Base-by-base conservation (phyloP, 192 early-diverging fungal genomes). In the Fimicolochytrium jonesii region DNA sequence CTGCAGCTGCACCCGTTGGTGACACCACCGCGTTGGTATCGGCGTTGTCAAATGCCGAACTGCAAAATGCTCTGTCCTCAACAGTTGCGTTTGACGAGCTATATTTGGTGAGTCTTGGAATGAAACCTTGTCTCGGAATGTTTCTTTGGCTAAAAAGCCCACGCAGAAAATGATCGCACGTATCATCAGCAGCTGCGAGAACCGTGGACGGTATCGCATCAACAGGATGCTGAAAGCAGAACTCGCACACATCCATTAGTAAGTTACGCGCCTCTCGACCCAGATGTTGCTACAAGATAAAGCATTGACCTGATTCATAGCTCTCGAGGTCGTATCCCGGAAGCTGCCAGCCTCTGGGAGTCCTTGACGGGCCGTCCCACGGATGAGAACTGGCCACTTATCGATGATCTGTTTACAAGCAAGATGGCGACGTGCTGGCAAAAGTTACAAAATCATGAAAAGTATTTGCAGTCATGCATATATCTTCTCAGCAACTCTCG, bases 171-270 rank as follows among this genome's bases (percentile, higher is more conserved):
- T 90, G 4, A 88, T 85, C 32, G 75, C 77, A 10, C 72, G 83
- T 48, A 86, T 84, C 1, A 80, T 90, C 42, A 87, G 78, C 36
- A 75, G 86, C n/a, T 91, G 86, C 55, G 86, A 92, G 67, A 66
- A 53, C 10, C 85, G 86, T 57, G 64, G 65, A 11, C 77, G 90
- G 30, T 59, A 70, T 34, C 73, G 85, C 50, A 86, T 88, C 3
- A 76, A 81, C 1, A 54, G 82, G 25, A 73, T 84, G 28, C 48
- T 92, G 20, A 88, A 87, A 46, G 80, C 84, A 1, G 92, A 93
- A 64, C 81, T 92, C 39, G 90, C 90, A 2, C 69, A 80, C 4
- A 68, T 93, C 6, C 78, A 87, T 69, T 92, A 82, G 90, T 91
- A 83, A 69, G 84, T 64, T 25, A 22, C n/a, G 18, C 4, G 34